phyloP scores from a whole-genome alignment of 208 protist genomes.

The Crithidia expoeki region DNA sequence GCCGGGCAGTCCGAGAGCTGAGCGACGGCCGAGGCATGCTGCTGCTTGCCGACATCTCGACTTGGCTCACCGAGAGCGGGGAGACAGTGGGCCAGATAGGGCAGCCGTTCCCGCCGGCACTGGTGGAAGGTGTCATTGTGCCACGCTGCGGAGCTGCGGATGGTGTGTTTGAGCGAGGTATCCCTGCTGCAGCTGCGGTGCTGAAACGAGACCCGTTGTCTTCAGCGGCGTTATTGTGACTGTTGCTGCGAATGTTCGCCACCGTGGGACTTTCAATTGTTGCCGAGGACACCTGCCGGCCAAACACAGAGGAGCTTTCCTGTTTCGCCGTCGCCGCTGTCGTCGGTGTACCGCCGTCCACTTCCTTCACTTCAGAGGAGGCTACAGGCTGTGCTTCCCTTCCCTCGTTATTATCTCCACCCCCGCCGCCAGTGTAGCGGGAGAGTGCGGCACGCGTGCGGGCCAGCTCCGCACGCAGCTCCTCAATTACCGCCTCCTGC shows the following conservation, averaged over 20 bases:
- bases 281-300: not conserved
- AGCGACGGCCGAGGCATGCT: constrained; percentile 17
- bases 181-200: not conserved
- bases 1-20: constrained; percentile 24
- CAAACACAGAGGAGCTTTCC: not conserved
- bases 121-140: constrained; percentile 18
- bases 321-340: not conserved
- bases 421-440: not conserved
- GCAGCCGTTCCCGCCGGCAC: not conserved
- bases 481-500: constrained; percentile 74
- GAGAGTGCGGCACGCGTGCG: constrained; percentile 45
- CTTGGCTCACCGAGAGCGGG: not conserved
- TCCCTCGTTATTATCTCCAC: not conserved
- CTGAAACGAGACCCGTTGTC: not conserved
- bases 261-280: constrained; percentile 2
- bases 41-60: constrained; percentile 6
- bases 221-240: not conserved
- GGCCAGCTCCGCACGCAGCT: constrained; percentile 69
- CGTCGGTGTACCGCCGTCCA: not conserved
- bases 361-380: not conserved
- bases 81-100: not conserved
- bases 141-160: constrained; percentile 1
- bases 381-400: not conserved
- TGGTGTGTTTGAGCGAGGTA: not conserved
- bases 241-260: not conserved